Base-by-base conservation (phyloP, 495 filamentous ascomycete genomes). In the Bombardia bombarda region DNA sequence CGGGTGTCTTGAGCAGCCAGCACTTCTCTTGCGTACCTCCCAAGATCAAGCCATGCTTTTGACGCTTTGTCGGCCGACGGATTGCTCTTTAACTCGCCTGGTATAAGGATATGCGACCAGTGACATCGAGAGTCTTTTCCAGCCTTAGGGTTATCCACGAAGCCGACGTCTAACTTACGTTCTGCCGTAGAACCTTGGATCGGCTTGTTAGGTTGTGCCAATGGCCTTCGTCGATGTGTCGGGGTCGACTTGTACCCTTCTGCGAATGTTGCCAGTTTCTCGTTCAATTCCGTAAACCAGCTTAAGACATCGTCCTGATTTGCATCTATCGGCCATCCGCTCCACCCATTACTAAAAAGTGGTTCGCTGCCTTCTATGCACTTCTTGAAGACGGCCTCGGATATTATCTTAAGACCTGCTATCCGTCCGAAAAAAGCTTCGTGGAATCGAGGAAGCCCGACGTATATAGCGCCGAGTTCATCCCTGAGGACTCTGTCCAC, bases 41-140 rank as follows among this genome's bases (percentile, higher is more conserved):
- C 61, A 17, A 74, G 51, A 45, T 72, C 62, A 17, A 67, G 48
- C 63, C 56, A 68, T 37, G 62, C 45, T 28, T 58, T 52, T 8
- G 59, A 55, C 17, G 45, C n/a, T 17, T 7, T 68, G 42, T 73
- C 64, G 19, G 58, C 57, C 14, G 37, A 37, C 25, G 51, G 59
- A 44, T 74, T 71, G 49, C 65, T 70, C 53, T 75, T 73, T 28
- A 74, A 46, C 53, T 74, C 65, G 22, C 66, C 67, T 18, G 58
- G 58, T 26, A 73, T 57, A 30, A 73, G 64, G 35, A 75, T 66
- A 23, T 74, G 56, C 33, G 58, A 62, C 69, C 63, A 73, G 54
- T 62, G 51, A 34, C 36, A 70, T 50, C 46, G 24, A 28, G 50
- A 42, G 39, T 50, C 45, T 47, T 61, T 58, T 17, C 48, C 36